Conservation (phyloP, 2,329 filamentous ascomycete species). For the Penicillium brasilianum region DNA sequence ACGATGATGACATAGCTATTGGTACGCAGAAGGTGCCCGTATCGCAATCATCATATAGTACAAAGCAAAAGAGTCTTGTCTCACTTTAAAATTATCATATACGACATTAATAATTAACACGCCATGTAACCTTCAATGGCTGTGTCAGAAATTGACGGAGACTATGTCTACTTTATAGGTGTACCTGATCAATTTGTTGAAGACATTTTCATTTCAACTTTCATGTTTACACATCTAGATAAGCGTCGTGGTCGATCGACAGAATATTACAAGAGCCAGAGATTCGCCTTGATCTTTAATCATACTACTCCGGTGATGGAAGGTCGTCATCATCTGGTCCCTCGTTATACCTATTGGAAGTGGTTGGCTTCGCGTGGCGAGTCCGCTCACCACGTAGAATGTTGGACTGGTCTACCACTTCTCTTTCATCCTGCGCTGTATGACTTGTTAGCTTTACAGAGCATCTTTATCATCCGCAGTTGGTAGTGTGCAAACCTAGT, state of each 20-base stretch:
- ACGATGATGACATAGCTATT: too few species aligned
- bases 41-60: not conserved
- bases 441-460: not conserved
- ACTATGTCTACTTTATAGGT: not conserved
- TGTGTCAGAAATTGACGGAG: not conserved
- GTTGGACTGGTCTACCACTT: slow-evolving; percentile 32
- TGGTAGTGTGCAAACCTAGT: slow-evolving; percentile 30
- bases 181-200: too few species aligned
- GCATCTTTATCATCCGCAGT: not conserved
- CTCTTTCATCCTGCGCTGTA: slow-evolving; percentile 25
- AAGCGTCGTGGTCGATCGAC: not conserved
- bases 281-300: not conserved
- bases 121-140: too few species aligned
- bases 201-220: not conserved
- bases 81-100: too few species aligned
- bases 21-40: too few species aligned
- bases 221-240: not conserved
- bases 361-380: slow-evolving; percentile 32
- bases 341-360: slow-evolving; percentile 29
- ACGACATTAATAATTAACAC: too few species aligned
- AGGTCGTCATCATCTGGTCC: slow-evolving; percentile 33
- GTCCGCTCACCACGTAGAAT: slow-evolving; percentile 30
- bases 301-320: slow-evolving; percentile 8
- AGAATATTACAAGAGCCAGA: not conserved
- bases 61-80: not conserved